phyloP scores from a whole-genome alignment of 345 rosid genomes.

The Trapa incisa region DNA sequence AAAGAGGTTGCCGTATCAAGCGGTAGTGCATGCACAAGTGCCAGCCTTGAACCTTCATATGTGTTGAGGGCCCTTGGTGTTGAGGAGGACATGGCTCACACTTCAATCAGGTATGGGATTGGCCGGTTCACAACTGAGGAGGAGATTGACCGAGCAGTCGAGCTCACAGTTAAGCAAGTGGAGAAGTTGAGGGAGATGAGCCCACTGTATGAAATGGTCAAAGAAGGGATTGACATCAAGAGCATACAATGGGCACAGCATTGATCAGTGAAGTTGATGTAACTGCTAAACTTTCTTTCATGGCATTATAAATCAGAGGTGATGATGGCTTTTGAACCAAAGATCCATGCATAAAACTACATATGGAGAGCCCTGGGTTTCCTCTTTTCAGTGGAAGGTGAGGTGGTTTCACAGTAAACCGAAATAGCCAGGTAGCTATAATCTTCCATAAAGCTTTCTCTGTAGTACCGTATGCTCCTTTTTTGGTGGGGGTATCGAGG shows the following conservation, averaged over 20 bases:
- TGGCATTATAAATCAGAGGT: background rate
- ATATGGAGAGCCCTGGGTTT: background rate
- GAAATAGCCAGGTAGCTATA: background rate
- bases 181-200: constrained; percentile 94
- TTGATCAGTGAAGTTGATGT: constrained; percentile 16
- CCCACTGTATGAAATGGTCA: constrained; percentile 88
- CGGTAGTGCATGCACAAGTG: constrained; percentile 98
- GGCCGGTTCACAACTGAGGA: constrained; percentile 88
- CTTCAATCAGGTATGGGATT: constrained; percentile 91
- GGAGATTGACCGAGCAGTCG: constrained; percentile 76
- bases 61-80: constrained; percentile 94
- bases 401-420: background rate
- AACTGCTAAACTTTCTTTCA: background rate
- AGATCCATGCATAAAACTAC: background rate
- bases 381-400: background rate
- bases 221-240: constrained; percentile 78
- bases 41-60: constrained; percentile 90
- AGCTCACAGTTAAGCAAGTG: constrained; percentile 80
- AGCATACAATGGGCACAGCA: constrained; percentile 89
- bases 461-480: background rate
- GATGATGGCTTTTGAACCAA: background rate
- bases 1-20: constrained; percentile 97
- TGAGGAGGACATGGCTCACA: constrained; percentile 93
- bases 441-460: background rate
- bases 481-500: background rate